These are phyloP conservation scores for Oropetium thomaeum DNA, from an alignment of 176 grass and related monocot genomes.

Conservation along the genomic window DNA sequence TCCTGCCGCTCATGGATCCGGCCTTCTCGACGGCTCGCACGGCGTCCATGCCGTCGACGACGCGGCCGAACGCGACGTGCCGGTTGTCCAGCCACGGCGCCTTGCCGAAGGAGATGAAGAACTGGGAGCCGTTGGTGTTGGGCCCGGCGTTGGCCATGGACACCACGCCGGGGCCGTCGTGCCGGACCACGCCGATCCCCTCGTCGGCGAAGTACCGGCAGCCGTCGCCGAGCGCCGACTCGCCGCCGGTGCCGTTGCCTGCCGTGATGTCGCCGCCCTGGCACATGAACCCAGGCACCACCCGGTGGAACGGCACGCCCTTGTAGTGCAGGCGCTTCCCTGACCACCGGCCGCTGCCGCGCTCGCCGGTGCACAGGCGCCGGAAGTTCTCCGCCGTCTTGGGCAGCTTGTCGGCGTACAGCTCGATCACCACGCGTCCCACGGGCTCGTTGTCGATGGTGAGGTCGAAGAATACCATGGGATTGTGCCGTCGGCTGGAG, in stretches of 20 bases:
- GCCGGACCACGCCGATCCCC: slow-evolving; percentile 15
- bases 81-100: slow-evolving; percentile 52
- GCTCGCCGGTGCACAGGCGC: slow-evolving; percentile 47
- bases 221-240: slow-evolving; percentile 20
- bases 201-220: slow-evolving; percentile 44
- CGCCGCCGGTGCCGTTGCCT: slow-evolving; percentile 50
- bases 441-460: not conserved
- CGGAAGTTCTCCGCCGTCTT: slow-evolving; percentile 52
- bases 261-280: slow-evolving; percentile 55
- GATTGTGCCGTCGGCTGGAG: slow-evolving; percentile 9
- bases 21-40: slow-evolving; percentile 28
- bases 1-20: slow-evolving; percentile 36
- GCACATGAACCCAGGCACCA: slow-evolving; percentile 66
- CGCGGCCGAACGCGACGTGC: slow-evolving; percentile 57
- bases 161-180: slow-evolving; percentile 38
- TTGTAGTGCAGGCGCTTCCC: slow-evolving; percentile 42
- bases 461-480: slow-evolving; percentile 42
- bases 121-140: slow-evolving; percentile 62
- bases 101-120: slow-evolving; percentile 48
- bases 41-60: slow-evolving; percentile 21
- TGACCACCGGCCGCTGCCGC: not conserved
- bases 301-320: slow-evolving; percentile 43
- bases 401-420: slow-evolving; percentile 38
- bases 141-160: slow-evolving; percentile 65
- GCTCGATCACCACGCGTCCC: slow-evolving; percentile 48